A percentile compares a stretch with the other conserved stretches of the same genome.
phyloP scores from a whole-genome alignment of 768 basidiomycete species.

The Termitomyces sp. region DNA sequence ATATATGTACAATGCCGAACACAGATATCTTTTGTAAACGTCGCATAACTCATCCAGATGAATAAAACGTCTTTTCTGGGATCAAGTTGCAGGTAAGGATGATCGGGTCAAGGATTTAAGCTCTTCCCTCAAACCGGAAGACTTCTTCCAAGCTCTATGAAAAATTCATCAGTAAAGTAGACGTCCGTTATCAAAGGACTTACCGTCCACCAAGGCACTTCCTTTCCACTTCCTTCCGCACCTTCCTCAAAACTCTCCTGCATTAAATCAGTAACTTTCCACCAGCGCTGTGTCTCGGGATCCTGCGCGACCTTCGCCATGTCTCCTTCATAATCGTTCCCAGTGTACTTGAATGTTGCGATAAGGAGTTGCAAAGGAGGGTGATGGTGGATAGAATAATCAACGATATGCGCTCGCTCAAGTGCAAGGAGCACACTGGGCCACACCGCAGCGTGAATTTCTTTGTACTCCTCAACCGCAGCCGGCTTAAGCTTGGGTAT shows the following conservation, averaged over 20 bases:
- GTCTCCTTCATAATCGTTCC: slow-evolving; percentile 57
- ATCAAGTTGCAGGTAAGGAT: neutral
- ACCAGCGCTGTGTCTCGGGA: slow-evolving; percentile 71
- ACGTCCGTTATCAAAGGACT: slow-evolving; percentile 6
- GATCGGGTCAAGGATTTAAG: neutral
- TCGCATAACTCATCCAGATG: neutral
- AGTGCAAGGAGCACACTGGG: slow-evolving; percentile 63
- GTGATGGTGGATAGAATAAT: slow-evolving; percentile 76
- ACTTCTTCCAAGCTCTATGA: slow-evolving; percentile 55
- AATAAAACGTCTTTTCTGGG: neutral
- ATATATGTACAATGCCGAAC: neutral
- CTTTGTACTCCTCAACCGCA: slow-evolving; percentile 45
- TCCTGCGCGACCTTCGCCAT: slow-evolving; percentile 63
- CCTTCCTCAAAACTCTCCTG: slow-evolving; percentile 72
- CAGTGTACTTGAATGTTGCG: slow-evolving; percentile 75
- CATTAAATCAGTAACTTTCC: slow-evolving; percentile 72
- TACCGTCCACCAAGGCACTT: slow-evolving; percentile 70
- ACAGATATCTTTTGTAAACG: neutral
- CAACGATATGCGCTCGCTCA: slow-evolving; percentile 55
- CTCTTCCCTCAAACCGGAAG: slow-evolving; percentile 59
- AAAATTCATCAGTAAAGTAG: neutral
- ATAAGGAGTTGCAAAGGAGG: slow-evolving; percentile 61
- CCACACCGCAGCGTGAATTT: slow-evolving; percentile 63
- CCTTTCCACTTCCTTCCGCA: slow-evolving; percentile 63
- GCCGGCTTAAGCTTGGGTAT: slow-evolving; percentile 49